phyloP scores from a whole-genome alignment of 192 early-diverging fungal species.

The Coemansia sp. region DNA sequence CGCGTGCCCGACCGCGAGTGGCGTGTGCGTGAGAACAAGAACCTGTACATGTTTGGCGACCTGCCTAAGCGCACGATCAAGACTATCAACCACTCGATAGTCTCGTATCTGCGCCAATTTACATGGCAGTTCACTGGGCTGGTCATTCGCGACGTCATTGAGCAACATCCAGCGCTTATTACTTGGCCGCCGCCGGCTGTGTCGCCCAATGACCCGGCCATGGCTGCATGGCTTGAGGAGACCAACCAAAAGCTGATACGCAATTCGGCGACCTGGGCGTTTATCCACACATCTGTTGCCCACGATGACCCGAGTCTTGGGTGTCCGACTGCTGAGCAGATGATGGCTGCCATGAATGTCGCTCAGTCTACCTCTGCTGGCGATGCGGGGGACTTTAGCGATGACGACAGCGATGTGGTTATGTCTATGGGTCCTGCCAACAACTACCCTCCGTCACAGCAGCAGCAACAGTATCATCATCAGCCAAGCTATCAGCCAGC shows the following conservation, averaged over 20 bases:
- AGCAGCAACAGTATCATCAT: not conserved
- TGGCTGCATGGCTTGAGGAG: constrained; percentile 22
- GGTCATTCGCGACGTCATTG: constrained; percentile 35
- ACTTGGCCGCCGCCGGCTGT: constrained; percentile 4
- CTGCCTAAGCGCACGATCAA: constrained; percentile 95
- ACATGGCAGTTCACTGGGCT: constrained; percentile 41
- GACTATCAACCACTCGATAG: constrained; percentile 80
- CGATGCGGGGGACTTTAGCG: constrained; percentile 7
- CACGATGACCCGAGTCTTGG: not conserved
- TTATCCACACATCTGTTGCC: constrained; percentile 17
- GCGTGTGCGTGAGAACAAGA: constrained; percentile 66
- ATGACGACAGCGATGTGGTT: constrained; percentile 11
- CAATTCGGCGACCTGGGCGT: constrained; percentile 37
- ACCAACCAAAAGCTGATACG: constrained; percentile 12
- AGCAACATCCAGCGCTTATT: constrained; percentile 15
- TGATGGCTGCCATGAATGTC: constrained; percentile 19
- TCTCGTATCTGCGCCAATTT: constrained; percentile 47
- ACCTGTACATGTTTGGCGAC: constrained; percentile 73
- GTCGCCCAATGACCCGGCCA: constrained; percentile 6
- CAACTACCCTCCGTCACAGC: not conserved
- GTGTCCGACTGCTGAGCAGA: constrained; percentile 13
- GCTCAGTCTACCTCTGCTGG: constrained; percentile 5
- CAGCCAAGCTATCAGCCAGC: too few relatives aligned
- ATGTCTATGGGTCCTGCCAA: not conserved
- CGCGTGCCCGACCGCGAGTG: constrained; percentile 80